phyloP scores from a whole-genome alignment of 768 basidiomycete genomes.

The Boletus fagicola region DNA sequence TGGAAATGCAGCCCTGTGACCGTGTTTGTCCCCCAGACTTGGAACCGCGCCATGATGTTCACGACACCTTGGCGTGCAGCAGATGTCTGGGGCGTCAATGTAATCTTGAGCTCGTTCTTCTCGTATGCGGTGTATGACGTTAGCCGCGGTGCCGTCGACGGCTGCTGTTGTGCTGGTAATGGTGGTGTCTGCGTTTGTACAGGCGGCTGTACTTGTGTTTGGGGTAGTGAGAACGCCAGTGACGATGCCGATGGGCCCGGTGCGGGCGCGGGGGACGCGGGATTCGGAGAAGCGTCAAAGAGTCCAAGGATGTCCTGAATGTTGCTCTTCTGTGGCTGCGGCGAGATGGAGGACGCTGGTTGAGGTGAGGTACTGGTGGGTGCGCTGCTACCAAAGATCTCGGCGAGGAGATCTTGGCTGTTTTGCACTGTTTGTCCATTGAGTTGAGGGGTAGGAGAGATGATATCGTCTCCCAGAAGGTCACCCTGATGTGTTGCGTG shows the following conservation, averaged over 20 bases:
- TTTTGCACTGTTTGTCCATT: slow-evolving; percentile 50
- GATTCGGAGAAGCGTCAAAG: slow-evolving; percentile 57
- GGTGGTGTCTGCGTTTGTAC: slow-evolving; percentile 35
- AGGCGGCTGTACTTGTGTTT: slow-evolving; percentile 33
- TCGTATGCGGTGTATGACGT: slow-evolving; percentile 87
- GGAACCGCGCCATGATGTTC: slow-evolving; percentile 88
- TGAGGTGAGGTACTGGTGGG: slow-evolving; percentile 32
- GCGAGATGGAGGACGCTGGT: slow-evolving; percentile 40
- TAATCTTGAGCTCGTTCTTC: slow-evolving; percentile 85
- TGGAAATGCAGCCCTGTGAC: slow-evolving; percentile 83
- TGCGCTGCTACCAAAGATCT: slow-evolving; percentile 75
- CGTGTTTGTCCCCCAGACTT: slow-evolving; percentile 52
- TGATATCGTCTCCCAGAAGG: slow-evolving; percentile 77
- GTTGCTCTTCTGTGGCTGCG: slow-evolving; percentile 52
- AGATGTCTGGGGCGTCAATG: slow-evolving; percentile 84
- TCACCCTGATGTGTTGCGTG: slow-evolving; percentile 46
- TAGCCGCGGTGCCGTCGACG: slow-evolving; percentile 46
- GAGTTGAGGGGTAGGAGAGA: slow-evolving; percentile 40
- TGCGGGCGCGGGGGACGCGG: slow-evolving; percentile 25
- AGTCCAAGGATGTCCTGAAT: slow-evolving; percentile 91
- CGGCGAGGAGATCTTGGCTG: slow-evolving; percentile 86
- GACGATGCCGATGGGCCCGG: slow-evolving; percentile 27
- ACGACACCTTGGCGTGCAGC: slow-evolving; percentile 81
- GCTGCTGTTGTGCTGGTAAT: slow-evolving; percentile 33
- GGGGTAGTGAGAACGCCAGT: slow-evolving; percentile 39